Evolutionary conservation across 805 yeast species (phyloP).

Genomic region (Metschnikowia kunwiensis): DNA sequence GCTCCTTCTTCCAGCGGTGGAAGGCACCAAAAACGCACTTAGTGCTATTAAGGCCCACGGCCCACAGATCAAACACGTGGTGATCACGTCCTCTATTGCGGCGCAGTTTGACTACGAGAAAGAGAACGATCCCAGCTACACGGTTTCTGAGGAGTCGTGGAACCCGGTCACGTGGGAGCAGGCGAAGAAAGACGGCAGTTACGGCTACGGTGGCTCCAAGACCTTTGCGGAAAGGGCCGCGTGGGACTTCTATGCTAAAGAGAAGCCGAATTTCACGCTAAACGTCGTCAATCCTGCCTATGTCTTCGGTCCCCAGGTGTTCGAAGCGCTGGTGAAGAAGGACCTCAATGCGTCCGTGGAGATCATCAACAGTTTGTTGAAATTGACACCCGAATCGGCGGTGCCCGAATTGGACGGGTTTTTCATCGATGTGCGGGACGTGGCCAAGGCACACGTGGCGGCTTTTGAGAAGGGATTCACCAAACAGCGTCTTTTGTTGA

Average conservation of each 20-base stretch:
- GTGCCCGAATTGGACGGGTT: background rate
- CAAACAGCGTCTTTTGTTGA: slow-evolving; percentile 30
- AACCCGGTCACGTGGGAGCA: slow-evolving; percentile 51
- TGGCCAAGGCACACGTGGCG: slow-evolving; percentile 14
- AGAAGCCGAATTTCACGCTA: slow-evolving; percentile 37
- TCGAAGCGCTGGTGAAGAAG: slow-evolving; percentile 29
- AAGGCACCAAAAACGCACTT: slow-evolving; percentile 9
- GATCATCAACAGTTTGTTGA: slow-evolving; percentile 2
- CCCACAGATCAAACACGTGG: slow-evolving; percentile 23
- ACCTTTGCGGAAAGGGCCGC: slow-evolving; percentile 24
- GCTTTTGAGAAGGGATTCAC: slow-evolving; percentile 20
- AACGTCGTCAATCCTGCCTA: slow-evolving; percentile 42
- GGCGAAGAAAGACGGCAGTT: slow-evolving; percentile 5
- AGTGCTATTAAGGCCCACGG: slow-evolving; percentile 45
- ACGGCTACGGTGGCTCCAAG: slow-evolving; percentile 9
- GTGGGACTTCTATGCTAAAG: slow-evolving; percentile 47
- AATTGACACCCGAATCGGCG: slow-evolving; percentile 1
- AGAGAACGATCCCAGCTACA: slow-evolving; percentile 10
- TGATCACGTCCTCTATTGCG: slow-evolving; percentile 8
- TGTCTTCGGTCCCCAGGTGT: slow-evolving; percentile 54
- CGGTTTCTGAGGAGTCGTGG: slow-evolving; percentile 32
- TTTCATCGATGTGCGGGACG: slow-evolving; percentile 21
- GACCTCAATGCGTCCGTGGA: slow-evolving; percentile 25
- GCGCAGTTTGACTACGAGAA: slow-evolving; percentile 12
- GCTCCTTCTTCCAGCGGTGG: slow-evolving; percentile 51